These are phyloP conservation scores for Capsicum chinense DNA, from an alignment of 257 asterid species.

Conservation along the genomic window DNA sequence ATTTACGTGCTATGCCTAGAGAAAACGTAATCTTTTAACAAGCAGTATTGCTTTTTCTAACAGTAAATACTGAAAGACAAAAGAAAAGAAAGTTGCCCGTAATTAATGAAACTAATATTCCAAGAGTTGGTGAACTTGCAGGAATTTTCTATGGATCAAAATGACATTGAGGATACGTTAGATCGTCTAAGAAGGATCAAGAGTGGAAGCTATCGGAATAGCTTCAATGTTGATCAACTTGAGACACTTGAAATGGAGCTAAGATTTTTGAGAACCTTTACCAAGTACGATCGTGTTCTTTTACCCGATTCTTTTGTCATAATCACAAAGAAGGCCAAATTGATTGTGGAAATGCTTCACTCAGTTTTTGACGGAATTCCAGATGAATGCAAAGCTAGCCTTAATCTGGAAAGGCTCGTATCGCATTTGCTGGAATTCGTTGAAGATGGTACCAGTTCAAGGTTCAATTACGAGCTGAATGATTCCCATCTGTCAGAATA, in stretches of 20 bases:
- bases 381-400: background rate
- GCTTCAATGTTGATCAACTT: background rate
- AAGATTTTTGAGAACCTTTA: background rate
- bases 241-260: background rate
- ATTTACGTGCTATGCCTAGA: too few relatives aligned
- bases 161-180: background rate
- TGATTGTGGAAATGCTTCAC: background rate
- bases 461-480: background rate
- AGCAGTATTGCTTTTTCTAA: too few relatives aligned
- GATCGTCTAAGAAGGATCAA: background rate
- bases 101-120: too few relatives aligned
- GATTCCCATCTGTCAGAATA: background rate
- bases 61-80: too few relatives aligned
- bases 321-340: background rate
- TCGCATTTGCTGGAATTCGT: background rate
- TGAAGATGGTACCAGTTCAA: background rate
- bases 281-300: background rate
- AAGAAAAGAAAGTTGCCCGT: too few relatives aligned
- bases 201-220: background rate
- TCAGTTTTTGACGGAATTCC: background rate
- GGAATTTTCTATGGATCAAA: background rate
- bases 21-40: too few relatives aligned
- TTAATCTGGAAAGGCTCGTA: background rate
- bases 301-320: background rate
- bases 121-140: background rate